Evolutionary conservation across 2,329 filamentous ascomycete genomes (phyloP), one percentile per base, ranked within the genome.

Genomic region (Colletotrichum eremochloae): DNA sequence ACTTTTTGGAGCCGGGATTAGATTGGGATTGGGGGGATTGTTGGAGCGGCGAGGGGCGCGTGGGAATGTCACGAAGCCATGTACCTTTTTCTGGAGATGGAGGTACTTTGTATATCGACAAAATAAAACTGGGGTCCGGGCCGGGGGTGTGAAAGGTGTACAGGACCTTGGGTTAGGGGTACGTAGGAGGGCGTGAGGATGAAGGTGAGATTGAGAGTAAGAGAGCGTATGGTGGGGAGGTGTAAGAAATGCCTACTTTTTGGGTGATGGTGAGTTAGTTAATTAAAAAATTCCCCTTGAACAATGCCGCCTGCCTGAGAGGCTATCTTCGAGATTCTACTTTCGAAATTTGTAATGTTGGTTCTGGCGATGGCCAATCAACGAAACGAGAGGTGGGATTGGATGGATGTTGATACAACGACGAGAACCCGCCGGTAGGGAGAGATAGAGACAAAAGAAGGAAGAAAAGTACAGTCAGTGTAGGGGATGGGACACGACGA

Each of bases 61-160:
- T 52, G 44, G 50, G 44, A 55, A 71, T 44, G 69, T 71, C 65
- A 46, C 44, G n/a, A 24, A 38, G 24, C 18, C 12, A 72, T 42
- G 69, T 72, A 69, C 69, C 66, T 61, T 72, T 69, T 69, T 55
- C 66, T 72, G 66, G 66, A 72, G 66, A 69, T 36, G 60, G 31
- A 72, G 58, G 69, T 72, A 24, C 24, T 24, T 24, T 24, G 24
- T 24, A 72, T 55, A 72, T 56, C 46, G 68, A 69, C 63, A 42
- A 60, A 58, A 48, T 63, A 20, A 57, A 63, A 63, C 36, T 24
- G n/a, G 60, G 60, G 64, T 44, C 61, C 33, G 40, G 42, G 18
- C 42, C 29, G 60, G 48, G 29, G 31, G 58, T 29, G 38, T 42
- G 29, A 29, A 20, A 31, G 8, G 65, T 24, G 24, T 24, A 24